Percentiles rank a stretch among this genome's conserved stretches.
Evolutionary conservation across 129 eudicot genomes (phyloP).

Genomic region (Saussurea involucrata): DNA sequence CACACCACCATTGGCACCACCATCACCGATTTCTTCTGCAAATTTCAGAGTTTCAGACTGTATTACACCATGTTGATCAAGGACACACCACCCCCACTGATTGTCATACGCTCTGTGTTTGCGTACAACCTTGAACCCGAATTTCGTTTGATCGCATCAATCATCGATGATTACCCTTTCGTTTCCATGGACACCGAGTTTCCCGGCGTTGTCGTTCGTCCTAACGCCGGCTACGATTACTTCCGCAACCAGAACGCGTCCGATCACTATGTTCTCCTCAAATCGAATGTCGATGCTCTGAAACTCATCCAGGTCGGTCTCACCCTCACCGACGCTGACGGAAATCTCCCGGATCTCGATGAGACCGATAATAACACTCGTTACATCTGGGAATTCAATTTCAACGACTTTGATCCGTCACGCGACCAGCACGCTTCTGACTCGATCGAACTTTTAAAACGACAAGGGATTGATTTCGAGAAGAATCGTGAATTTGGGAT

Average conservation of each 20-base stretch:
- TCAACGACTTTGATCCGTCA: constrained; percentile 60
- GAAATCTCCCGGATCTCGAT: constrained; percentile 58
- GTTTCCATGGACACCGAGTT: constrained; percentile 86
- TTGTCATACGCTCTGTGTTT: constrained; percentile 59
- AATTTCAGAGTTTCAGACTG: neutral
- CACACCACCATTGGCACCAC: neutral
- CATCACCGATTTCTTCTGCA: neutral
- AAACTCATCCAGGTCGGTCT: constrained; percentile 75
- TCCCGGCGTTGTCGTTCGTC: constrained; percentile 70
- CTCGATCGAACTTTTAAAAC: constrained; percentile 52
- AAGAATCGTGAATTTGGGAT: constrained; percentile 31
- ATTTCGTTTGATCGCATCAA: constrained; percentile 42
- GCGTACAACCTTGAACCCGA: constrained; percentile 48
- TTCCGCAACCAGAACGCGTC: constrained; percentile 30
- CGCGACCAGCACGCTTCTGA: constrained; percentile 62
- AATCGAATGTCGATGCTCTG: constrained; percentile 60
- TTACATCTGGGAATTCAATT: constrained; percentile 83
- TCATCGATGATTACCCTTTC: constrained; percentile 52
- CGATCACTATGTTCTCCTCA: constrained; percentile 45
- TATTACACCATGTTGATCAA: neutral
- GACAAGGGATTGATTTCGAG: constrained; percentile 70
- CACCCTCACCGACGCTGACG: constrained; percentile 56
- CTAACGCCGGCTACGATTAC: constrained; percentile 11
- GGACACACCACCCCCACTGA: neutral
- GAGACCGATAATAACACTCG: constrained; percentile 23